Percentiles rank a stretch among this genome's conserved stretches.
phyloP scores from a whole-genome alignment of 2,329 filamentous ascomycete genomes.

The Aspergillus awamori region DNA sequence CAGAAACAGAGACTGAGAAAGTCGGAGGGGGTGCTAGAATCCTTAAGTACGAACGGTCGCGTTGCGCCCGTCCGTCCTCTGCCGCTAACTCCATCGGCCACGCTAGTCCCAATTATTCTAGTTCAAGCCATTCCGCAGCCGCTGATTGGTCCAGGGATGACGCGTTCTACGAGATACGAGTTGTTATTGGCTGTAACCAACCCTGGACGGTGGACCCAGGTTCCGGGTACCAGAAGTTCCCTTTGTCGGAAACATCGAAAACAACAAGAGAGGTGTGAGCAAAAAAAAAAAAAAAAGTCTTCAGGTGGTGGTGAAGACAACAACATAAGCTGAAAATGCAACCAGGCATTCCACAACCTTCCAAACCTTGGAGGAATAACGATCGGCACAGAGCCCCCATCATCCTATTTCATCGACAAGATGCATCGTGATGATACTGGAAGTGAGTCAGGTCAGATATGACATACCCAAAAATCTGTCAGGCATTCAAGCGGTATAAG shows the following conservation, averaged over 20 bases:
- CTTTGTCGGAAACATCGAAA: constrained; percentile 27
- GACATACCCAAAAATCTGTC: constrained; percentile 28
- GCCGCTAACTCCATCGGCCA: constrained; percentile 42
- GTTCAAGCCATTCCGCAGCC: constrained; percentile 33
- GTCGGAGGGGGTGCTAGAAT: constrained; percentile 45
- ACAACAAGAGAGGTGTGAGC: constrained; percentile 6
- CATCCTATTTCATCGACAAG: constrained; percentile 10
- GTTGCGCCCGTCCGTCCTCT: constrained; percentile 37
- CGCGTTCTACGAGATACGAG: constrained; percentile 24
- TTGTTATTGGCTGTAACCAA: constrained; percentile 28
- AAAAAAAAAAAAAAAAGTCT: constrained; percentile 16
- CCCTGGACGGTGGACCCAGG: constrained; percentile 19
- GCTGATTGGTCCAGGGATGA: constrained; percentile 36
- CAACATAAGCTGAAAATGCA: neutral
- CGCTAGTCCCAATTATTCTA: constrained; percentile 39
- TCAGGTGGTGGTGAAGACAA: neutral
- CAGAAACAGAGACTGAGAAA: constrained; percentile 44
- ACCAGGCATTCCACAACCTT: constrained; percentile 1
- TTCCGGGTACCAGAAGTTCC: constrained; percentile 25
- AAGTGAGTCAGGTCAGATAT: constrained; percentile 21
- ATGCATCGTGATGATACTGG: constrained; percentile 19
- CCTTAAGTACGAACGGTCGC: constrained; percentile 45
- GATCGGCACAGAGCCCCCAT: constrained; percentile 6
- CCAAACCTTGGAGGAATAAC: neutral
- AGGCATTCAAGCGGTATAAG: constrained; percentile 25